These are phyloP conservation scores for Cruciata laevipes DNA, from an alignment of 257 asterid genomes.

Conservation along the genomic window DNA sequence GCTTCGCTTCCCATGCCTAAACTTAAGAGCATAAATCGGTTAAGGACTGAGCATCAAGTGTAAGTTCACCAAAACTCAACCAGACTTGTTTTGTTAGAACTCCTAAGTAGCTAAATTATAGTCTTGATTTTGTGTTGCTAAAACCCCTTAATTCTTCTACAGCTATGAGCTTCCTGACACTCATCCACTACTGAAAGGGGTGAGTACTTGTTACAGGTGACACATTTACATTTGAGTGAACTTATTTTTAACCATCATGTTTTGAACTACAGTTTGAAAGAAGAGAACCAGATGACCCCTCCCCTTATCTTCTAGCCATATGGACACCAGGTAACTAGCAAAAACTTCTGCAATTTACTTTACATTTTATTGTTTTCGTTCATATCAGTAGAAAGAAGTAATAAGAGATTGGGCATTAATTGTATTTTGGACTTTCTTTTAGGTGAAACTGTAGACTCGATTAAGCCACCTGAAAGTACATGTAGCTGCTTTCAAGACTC, in stretches of 20 bases:
- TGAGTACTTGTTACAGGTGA: conserved; percentile 30
- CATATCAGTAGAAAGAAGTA: not conserved
- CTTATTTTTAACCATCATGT: conserved; percentile 14
- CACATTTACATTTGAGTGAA: conserved; percentile 8
- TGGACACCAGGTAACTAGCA: conserved; percentile 88
- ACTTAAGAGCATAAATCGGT: conserved; percentile 76
- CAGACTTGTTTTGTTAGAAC: not conserved
- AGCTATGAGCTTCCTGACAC: conserved; percentile 95
- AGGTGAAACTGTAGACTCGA: conserved; percentile 88
- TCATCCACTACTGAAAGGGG: conserved; percentile 84
- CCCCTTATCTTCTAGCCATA: conserved; percentile 86
- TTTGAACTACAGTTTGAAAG: conserved; percentile 60
- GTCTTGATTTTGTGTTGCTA: conserved; percentile 2
- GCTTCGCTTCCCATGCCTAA: conserved; percentile 89
- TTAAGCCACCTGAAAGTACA: conserved; percentile 73
- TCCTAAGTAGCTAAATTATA: not conserved
- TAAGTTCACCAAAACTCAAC: conserved; percentile 36
- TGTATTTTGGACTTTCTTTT: conserved; percentile 10
- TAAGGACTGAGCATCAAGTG: conserved; percentile 98
- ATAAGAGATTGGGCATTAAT: not conserved
- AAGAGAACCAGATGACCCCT: conserved; percentile 93
- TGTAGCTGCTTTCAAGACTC: conserved; percentile 63
- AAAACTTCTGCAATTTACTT: not conserved
- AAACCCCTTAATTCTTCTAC: conserved; percentile 31
- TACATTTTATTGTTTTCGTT: not conserved